Percentiles rank a stretch among this genome's conserved stretches.
Evolutionary conservation across 2,329 filamentous ascomycete genomes (phyloP).

Genomic region (Fusarium bulbicola): DNA sequence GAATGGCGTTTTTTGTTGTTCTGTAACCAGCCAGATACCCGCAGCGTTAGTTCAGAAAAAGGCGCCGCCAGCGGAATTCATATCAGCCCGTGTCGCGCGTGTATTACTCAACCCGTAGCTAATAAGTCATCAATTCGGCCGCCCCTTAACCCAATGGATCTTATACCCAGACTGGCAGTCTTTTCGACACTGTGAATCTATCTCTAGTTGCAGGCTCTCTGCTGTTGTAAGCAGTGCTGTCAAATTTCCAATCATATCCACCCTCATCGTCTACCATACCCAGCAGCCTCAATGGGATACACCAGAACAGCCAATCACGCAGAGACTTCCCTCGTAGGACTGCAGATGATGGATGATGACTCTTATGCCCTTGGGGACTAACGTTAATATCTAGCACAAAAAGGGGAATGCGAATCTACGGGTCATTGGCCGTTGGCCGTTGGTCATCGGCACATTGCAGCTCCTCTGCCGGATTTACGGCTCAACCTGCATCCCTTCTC

Average conservation of each 20-base stretch:
- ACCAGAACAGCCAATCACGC: conserved; percentile 8
- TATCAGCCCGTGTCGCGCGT: conserved; percentile 1
- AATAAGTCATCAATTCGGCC: not conserved
- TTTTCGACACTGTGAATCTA: not conserved
- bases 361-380: conserved; percentile 28
- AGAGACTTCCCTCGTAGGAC: not conserved
- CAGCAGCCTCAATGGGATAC: conserved; percentile 4
- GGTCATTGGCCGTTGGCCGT: conserved; percentile 16
- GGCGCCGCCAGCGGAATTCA: conserved; percentile 5
- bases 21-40: conserved; percentile 3
- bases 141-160: conserved; percentile 3
- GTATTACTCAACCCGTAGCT: conserved; percentile 14
- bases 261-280: conserved; percentile 17
- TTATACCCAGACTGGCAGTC: not conserved
- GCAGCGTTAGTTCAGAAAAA: not conserved
- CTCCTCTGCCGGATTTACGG: conserved; percentile 40
- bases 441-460: conserved; percentile 17
- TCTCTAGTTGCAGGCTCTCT: not conserved
- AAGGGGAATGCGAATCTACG: not conserved
- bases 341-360: conserved; percentile 38
- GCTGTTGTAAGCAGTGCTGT: conserved; percentile 37
- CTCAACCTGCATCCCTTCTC: conserved; percentile 17
- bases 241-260: conserved; percentile 23
- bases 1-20: conserved; percentile 1
- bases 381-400: conserved; percentile 1